Conservation (phyloP, 352 stramenopile species). For the Globisporangium viniferum region DNA sequence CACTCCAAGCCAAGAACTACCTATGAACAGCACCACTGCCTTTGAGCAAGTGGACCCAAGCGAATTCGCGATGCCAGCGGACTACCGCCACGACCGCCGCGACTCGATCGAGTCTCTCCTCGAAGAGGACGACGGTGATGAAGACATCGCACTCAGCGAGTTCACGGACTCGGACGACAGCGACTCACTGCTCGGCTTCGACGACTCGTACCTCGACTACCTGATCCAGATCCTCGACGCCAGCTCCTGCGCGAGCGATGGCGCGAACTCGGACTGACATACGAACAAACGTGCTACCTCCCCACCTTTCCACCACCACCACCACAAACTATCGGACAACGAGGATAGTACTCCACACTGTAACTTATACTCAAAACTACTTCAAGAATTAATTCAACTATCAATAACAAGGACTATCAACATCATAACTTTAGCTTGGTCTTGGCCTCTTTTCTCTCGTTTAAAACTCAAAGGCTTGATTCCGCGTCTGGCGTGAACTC, state of each 20-base stretch:
- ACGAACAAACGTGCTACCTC: background rate
- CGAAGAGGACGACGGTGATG: slow-evolving; percentile 14
- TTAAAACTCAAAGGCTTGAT: background rate
- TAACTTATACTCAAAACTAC: slow-evolving; percentile 3
- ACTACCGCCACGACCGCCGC: slow-evolving; percentile 9
- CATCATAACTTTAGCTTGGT: background rate
- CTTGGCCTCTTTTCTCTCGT: background rate
- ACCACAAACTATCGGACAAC: background rate
- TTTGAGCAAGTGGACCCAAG: background rate
- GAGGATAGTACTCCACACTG: slow-evolving; percentile 2
- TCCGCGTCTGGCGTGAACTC: background rate
- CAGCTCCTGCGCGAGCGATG: slow-evolving; percentile 7
- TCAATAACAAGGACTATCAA: background rate
- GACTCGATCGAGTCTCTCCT: slow-evolving; percentile 19
- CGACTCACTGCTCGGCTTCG: slow-evolving; percentile 15
- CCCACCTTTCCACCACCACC: background rate
- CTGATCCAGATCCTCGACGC: slow-evolving; percentile 16
- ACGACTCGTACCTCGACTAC: slow-evolving; percentile 13
- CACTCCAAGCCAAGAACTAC: background rate
- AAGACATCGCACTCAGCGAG: slow-evolving; percentile 2
- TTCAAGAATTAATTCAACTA: background rate
- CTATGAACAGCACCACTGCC: background rate
- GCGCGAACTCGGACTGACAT: slow-evolving; percentile 10
- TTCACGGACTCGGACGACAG: slow-evolving; percentile 17
- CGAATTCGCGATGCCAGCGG: background rate